Evolutionary conservation across 1,139 yeast genomes (phyloP), one percentile per base, ranked within the genome.

Genomic region (Suhomyces wounanorum): DNA sequence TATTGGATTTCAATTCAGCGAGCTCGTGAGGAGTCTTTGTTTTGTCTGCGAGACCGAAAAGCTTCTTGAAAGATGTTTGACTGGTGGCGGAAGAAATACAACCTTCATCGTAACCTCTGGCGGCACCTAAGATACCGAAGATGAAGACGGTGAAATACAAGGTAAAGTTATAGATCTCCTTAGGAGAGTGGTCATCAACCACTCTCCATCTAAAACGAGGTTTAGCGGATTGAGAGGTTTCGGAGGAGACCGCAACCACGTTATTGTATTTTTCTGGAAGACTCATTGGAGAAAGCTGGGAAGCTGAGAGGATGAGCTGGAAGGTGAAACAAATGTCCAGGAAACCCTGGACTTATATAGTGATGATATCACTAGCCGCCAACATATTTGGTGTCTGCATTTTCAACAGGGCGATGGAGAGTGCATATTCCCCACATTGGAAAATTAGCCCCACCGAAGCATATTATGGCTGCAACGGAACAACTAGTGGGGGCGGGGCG

Each of bases 71-170:
- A 2, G 81, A 69, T 3, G 56, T 57, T 54, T 76, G 83, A 10
- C 77, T 72, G 38, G 75, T 68, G 9, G 76, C 67, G 17, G 83
- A 83, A 16, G 81, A 65, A 44, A 68, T 60, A 54, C 69, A 67
- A 47, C 87, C 88, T 65, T 83, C 87, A 62, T 83, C 87, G 48
- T 73, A 77, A 13, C 88, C 88, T 63, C 88, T 69, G 23, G 61
- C 59, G n/a, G 53, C 57, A 43, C 58, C 59, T 33, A 61, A 57
- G 26, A 82, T 61, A 43, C 87, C 87, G 65, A 82, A 82, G 2
- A 81, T 73, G 41, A 79, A 67, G 11, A 82, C 77, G 0, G 82
- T 71, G 75, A 52, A 82, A 68, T 70, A 79, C 44, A 82, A 67
- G n/a, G 77, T 75, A 58, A 63, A 56, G 64, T 81, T 81, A 59